phyloP scores from a whole-genome alignment of 495 filamentous ascomycete genomes.

The Bryoglossum gracile region DNA sequence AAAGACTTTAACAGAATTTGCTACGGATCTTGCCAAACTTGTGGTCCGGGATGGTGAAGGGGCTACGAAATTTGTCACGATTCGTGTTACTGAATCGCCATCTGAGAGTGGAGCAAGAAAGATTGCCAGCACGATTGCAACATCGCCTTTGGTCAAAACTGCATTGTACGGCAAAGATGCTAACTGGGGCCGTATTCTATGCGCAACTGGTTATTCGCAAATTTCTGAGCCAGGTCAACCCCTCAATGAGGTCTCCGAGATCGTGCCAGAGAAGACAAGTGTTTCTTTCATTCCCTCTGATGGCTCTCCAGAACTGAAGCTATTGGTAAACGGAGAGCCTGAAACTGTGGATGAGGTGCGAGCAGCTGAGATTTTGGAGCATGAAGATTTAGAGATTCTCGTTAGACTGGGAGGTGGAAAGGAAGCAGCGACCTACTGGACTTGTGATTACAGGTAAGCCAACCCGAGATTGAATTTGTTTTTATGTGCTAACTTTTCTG shows the following conservation, averaged over 20 bases:
- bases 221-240: conserved; percentile 49
- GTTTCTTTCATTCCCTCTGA: conserved; percentile 88
- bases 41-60: conserved; percentile 96
- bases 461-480: background rate
- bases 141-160: conserved; percentile 92
- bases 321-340: conserved; percentile 87
- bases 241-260: conserved; percentile 47
- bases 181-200: conserved; percentile 97
- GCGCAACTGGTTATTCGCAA: conserved; percentile 86
- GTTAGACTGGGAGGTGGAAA: conserved; percentile 64
- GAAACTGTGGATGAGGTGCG: conserved; percentile 85
- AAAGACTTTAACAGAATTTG: conserved; percentile 63
- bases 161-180: conserved; percentile 95
- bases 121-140: conserved; percentile 85
- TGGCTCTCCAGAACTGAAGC: conserved; percentile 69
- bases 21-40: conserved; percentile 78
- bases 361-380: conserved; percentile 78
- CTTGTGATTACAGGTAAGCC: conserved; percentile 77
- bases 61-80: conserved; percentile 95
- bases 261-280: conserved; percentile 77
- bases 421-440: conserved; percentile 82
- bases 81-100: conserved; percentile 69
- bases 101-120: conserved; percentile 56
- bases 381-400: conserved; percentile 77
- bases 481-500: conserved; percentile 35